These are phyloP conservation scores for Solanum phureja DNA, from an alignment of 257 asterid genomes.

Conservation along the genomic window DNA sequence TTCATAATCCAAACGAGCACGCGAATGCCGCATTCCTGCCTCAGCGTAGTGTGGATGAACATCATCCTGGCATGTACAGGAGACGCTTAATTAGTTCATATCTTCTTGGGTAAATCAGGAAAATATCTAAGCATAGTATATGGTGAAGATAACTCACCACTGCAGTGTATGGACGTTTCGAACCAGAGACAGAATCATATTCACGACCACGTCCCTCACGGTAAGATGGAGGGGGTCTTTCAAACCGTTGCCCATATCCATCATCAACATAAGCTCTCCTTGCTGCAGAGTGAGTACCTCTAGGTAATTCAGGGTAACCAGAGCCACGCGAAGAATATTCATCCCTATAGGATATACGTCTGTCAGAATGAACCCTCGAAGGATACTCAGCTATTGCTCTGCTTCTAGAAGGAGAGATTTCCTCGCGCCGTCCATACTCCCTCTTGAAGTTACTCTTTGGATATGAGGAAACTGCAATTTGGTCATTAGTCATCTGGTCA, in stretches of 20 bases:
- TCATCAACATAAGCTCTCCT: conserved; percentile 84
- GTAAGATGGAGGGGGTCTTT: conserved; percentile 77
- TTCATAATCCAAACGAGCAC: conserved; percentile 88
- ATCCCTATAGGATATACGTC: conserved; percentile 64
- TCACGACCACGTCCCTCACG: conserved; percentile 72
- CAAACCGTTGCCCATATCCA: conserved; percentile 70
- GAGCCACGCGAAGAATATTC: conserved; percentile 72
- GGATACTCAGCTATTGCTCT: conserved; percentile 58
- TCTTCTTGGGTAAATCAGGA: not conserved
- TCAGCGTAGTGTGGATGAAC: conserved; percentile 76
- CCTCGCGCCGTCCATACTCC: conserved; percentile 44
- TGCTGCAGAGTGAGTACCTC: conserved; percentile 50
- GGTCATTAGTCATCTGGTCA: not conserved
- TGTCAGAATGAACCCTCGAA: conserved; percentile 53
- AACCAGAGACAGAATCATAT: conserved; percentile 67
- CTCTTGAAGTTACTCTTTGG: conserved; percentile 63
- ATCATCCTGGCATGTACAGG: conserved; percentile 47
- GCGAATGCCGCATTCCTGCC: conserved; percentile 70
- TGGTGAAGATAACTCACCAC: conserved; percentile 27
- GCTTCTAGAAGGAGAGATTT: conserved; percentile 18
- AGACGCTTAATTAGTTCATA: conserved; percentile 8
- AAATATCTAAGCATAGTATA: not conserved
- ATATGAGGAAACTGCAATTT: conserved; percentile 53
- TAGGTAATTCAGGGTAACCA: conserved; percentile 65
- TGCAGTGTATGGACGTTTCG: conserved; percentile 79